Percentiles rank a stretch among this genome's conserved stretches.
These are phyloP conservation scores for Neovahlkampfia damariscottae DNA, from an alignment of 78 protist species.

Conservation along the genomic window DNA sequence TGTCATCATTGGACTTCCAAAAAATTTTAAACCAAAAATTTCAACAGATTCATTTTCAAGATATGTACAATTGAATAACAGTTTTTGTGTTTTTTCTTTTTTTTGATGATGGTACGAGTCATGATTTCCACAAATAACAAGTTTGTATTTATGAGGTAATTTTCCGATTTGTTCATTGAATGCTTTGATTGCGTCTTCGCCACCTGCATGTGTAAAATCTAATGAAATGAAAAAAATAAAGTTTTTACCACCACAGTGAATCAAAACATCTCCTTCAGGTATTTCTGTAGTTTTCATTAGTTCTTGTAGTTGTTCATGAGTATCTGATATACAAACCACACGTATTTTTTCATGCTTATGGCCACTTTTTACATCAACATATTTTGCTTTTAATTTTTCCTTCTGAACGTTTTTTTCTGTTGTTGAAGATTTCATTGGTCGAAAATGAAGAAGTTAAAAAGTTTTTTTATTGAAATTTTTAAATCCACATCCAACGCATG, in stretches of 20 bases:
- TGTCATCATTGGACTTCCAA: constrained; percentile 48
- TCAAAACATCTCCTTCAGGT: constrained; percentile 32
- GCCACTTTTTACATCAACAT: no score
- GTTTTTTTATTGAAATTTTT: neutral
- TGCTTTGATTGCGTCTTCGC: neutral
- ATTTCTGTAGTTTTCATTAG: no score
- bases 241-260: constrained; percentile 43
- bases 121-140: constrained; percentile 37
- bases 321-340: constrained; percentile 23
- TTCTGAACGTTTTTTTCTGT: no score
- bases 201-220: constrained; percentile 19
- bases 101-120: constrained; percentile 5
- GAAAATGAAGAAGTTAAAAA: no score
- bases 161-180: constrained; percentile 10
- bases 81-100: no score
- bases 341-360: no score
- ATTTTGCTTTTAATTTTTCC: no score
- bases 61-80: no score
- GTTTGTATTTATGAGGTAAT: constrained; percentile 10
- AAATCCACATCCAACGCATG: neutral
- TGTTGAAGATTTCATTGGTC: no score
- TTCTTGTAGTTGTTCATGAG: constrained; percentile 1
- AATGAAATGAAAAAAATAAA: no score
- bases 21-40: constrained; percentile 31
- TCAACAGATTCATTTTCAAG: neutral